Percentiles rank a stretch among this genome's conserved stretches.
Evolutionary conservation across 2,329 filamentous ascomycete species (phyloP).

Genomic region (Penicillium aurantiogriseum): DNA sequence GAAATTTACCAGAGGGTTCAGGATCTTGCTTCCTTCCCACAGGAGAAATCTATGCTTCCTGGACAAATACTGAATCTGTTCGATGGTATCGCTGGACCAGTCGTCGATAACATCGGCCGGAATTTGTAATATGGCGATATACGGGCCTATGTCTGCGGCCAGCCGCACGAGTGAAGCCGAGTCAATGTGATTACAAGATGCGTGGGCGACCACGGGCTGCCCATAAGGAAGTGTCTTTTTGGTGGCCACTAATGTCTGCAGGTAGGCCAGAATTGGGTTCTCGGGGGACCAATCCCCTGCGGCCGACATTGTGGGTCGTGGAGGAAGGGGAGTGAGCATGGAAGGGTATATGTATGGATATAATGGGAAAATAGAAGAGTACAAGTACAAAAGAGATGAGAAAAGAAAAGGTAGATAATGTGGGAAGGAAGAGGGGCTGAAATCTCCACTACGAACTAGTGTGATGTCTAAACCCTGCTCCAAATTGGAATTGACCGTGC

Average conservation of each 20-base stretch:
- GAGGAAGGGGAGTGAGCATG: background rate
- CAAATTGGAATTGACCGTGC: constrained; percentile 9
- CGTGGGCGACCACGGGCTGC: constrained; percentile 44
- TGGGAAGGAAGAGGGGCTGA: constrained; percentile 18
- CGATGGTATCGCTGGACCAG: constrained; percentile 57
- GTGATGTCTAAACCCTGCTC: constrained; percentile 17
- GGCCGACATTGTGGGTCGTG: constrained; percentile 19
- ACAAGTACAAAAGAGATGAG: constrained; percentile 1
- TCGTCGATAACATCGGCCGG: constrained; percentile 63
- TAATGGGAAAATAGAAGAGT: background rate
- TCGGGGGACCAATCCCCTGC: constrained; percentile 20
- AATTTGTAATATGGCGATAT: constrained; percentile 61
- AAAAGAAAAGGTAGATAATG: constrained; percentile 2
- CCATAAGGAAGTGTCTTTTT: constrained; percentile 41
- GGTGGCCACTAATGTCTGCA: constrained; percentile 32
- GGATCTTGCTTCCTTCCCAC: constrained; percentile 42
- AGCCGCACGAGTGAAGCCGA: constrained; percentile 56
- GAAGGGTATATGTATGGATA: background rate
- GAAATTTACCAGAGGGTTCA: constrained; percentile 38
- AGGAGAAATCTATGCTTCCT: constrained; percentile 40
- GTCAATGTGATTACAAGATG: constrained; percentile 58
- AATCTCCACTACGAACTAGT: constrained; percentile 20
- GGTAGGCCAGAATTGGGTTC: constrained; percentile 40
- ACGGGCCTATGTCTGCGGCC: constrained; percentile 59
- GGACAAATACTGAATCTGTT: constrained; percentile 35